Percentiles rank a stretch among this genome's conserved stretches.
Conservation (phyloP, 495 filamentous ascomycete species). For the Lasiosphaeria miniovina region DNA sequence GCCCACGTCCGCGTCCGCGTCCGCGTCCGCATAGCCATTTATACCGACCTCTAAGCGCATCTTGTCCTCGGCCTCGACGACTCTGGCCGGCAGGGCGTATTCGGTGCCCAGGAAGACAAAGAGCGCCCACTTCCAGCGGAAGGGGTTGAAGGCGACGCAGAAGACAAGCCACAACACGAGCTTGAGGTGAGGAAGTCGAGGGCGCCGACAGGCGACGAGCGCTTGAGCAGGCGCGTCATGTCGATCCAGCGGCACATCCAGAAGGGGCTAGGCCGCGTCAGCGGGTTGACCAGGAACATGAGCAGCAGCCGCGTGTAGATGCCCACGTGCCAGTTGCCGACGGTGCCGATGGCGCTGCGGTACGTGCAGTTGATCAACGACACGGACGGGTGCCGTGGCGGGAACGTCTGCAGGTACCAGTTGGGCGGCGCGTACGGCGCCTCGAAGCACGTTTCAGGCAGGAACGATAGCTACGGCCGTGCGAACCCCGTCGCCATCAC, state of each 20-base stretch:
- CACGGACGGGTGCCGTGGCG: constrained; percentile 59
- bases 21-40: constrained; percentile 1
- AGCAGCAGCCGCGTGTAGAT: constrained; percentile 83
- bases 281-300: constrained; percentile 79
- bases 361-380: constrained; percentile 84
- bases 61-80: constrained; percentile 64
- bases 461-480: constrained; percentile 67
- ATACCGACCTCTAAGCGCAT: constrained; percentile 45
- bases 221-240: constrained; percentile 74
- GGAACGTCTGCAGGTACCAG: constrained; percentile 86
- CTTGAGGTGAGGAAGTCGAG: constrained; percentile 89
- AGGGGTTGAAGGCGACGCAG: constrained; percentile 74
- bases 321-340: constrained; percentile 84
- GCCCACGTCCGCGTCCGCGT: constrained; percentile 19
- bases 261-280: constrained; percentile 64
- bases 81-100: constrained; percentile 56
- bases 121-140: constrained; percentile 75
- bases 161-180: constrained; percentile 84
- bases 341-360: constrained; percentile 73
- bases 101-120: constrained; percentile 81
- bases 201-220: constrained; percentile 61
- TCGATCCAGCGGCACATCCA: constrained; percentile 87
- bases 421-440: constrained; percentile 74
- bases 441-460: constrained; percentile 67
- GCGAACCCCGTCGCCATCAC: constrained; percentile 83